phyloP scores from a whole-genome alignment of 2,329 filamentous ascomycete species.

The Escovopsis sp. region DNA sequence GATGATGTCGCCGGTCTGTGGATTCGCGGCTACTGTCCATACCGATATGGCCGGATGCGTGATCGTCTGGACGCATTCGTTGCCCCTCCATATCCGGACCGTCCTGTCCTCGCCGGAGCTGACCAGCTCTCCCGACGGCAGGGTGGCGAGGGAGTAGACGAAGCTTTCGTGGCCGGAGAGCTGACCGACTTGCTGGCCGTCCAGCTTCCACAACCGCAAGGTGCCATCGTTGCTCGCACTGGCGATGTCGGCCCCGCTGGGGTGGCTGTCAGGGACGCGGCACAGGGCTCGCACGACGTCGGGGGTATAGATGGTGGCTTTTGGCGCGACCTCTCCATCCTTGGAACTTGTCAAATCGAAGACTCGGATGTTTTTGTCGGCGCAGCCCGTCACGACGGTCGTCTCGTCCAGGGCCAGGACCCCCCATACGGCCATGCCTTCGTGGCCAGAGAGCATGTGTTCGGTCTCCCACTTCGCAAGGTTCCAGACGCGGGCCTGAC shows the following conservation, averaged over 20 bases:
- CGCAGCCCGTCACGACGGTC: slow-evolving; percentile 79
- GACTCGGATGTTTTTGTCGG: slow-evolving; percentile 77
- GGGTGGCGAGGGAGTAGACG: slow-evolving; percentile 67
- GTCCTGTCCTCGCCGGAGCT: slow-evolving; percentile 94
- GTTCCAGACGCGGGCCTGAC: slow-evolving; percentile 72
- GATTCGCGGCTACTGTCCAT: slow-evolving; percentile 76
- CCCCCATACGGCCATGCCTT: slow-evolving; percentile 70
- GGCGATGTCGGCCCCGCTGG: slow-evolving; percentile 79
- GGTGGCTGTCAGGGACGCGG: slow-evolving; percentile 57
- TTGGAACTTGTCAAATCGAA: slow-evolving; percentile 56
- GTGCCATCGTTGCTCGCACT: slow-evolving; percentile 87
- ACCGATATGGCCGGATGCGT: slow-evolving; percentile 95
- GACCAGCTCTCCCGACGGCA: slow-evolving; percentile 75
- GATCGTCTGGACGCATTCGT: slow-evolving; percentile 81
- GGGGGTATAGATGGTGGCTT: slow-evolving; percentile 45
- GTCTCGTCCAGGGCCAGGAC: slow-evolving; percentile 68
- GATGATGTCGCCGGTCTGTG: slow-evolving; percentile 79
- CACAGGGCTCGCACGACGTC: slow-evolving; percentile 84
- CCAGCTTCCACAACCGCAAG: slow-evolving; percentile 73
- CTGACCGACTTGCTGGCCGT: slow-evolving; percentile 60
- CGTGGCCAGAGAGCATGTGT: slow-evolving; percentile 56
- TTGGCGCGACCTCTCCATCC: slow-evolving; percentile 34
- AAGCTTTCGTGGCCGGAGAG: slow-evolving; percentile 86
- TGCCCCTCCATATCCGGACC: slow-evolving; percentile 71
- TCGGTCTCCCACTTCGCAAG: slow-evolving; percentile 74